Conservation (phyloP, 768 basidiomycete species). For the Termitomyces sp. region DNA sequence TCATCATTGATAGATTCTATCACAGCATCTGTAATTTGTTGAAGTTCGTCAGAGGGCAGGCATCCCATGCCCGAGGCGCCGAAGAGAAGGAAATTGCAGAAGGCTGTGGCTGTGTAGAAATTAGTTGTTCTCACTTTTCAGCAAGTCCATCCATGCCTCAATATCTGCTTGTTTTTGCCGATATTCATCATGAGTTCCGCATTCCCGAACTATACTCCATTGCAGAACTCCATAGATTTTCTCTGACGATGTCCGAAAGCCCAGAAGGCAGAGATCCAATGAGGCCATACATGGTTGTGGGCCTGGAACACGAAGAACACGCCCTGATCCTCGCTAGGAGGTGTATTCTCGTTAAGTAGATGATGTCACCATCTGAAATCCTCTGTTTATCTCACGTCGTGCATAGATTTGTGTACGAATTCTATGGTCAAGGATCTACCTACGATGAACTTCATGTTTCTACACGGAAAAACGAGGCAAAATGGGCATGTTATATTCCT, state of each 20-base stretch:
- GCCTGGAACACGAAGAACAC: slow-evolving; percentile 65
- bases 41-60: slow-evolving; percentile 20
- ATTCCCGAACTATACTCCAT: slow-evolving; percentile 79
- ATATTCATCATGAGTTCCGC: slow-evolving; percentile 76
- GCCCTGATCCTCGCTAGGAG: slow-evolving; percentile 67
- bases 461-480: slow-evolving; percentile 34
- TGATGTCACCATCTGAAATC: neutral
- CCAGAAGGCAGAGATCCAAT: slow-evolving; percentile 44
- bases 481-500: slow-evolving; percentile 56
- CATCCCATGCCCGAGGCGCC: slow-evolving; percentile 9
- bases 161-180: slow-evolving; percentile 72
- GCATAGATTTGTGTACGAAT: slow-evolving; percentile 68
- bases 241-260: slow-evolving; percentile 41
- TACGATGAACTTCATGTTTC: slow-evolving; percentile 68
- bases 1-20: slow-evolving; percentile 26
- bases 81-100: neutral
- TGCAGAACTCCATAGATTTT: slow-evolving; percentile 67
- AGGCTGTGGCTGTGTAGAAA: neutral
- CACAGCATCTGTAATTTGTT: slow-evolving; percentile 20
- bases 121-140: too few species aligned
- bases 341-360: slow-evolving; percentile 80
- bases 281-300: slow-evolving; percentile 72
- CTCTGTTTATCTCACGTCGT: neutral
- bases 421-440: slow-evolving; percentile 63
- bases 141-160: slow-evolving; percentile 1